phyloP scores from a whole-genome alignment of 345 rosid genomes.

The Psidium guajava region DNA sequence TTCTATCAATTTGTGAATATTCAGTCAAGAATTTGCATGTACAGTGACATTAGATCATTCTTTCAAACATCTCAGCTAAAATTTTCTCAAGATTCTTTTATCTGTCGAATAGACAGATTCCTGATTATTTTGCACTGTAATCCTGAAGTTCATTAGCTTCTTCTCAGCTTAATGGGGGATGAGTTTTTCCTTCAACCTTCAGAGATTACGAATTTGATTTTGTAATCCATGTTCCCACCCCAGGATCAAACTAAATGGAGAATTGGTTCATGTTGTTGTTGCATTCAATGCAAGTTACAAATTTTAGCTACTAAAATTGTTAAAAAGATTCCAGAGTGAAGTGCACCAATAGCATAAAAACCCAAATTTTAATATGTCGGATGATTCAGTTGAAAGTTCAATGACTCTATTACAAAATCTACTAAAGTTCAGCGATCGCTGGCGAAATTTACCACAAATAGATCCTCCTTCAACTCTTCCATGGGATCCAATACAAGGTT shows the following conservation, averaged over 20 bases:
- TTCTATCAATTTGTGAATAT: neutral
- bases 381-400: neutral
- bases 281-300: neutral
- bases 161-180: neutral
- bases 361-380: neutral
- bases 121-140: neutral
- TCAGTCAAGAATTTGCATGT: neutral
- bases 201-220: neutral
- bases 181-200: neutral
- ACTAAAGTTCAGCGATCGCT: neutral
- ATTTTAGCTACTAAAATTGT: neutral
- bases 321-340: neutral
- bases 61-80: neutral
- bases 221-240: neutral
- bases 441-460: neutral
- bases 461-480: neutral
- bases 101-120: neutral
- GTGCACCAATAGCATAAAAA: neutral
- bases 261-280: neutral
- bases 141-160: neutral
- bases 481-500: neutral
- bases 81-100: neutral
- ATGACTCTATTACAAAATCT: neutral
- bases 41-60: neutral
- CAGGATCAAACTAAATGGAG: neutral